Percentiles rank a stretch among this genome's conserved stretches.
Evolutionary conservation across 2,329 filamentous ascomycete genomes (phyloP).

Genomic region (Fusarium sp.): DNA sequence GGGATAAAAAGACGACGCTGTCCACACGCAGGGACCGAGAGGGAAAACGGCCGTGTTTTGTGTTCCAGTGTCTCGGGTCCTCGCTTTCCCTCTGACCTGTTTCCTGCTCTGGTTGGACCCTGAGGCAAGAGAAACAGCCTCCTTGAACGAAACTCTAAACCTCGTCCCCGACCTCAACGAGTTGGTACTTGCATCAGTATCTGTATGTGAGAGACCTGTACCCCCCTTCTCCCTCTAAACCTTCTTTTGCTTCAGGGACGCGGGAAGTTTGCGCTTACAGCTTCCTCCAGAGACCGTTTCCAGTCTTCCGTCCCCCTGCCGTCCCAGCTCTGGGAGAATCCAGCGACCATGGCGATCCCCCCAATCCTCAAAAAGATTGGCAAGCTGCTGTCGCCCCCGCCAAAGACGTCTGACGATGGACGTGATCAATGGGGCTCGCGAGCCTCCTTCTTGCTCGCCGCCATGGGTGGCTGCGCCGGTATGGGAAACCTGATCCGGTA

Average conservation of each 20-base stretch:
- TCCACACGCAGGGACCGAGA: conserved; percentile 15
- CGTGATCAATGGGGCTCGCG: conserved; percentile 71
- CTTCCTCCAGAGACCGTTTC: background rate
- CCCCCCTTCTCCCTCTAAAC: background rate
- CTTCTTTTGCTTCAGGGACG: conserved; percentile 3
- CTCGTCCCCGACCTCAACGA: background rate
- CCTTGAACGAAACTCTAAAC: conserved; percentile 12
- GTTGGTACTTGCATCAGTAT: background rate
- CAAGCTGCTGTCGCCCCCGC: conserved; percentile 55
- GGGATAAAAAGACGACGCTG: conserved; percentile 35
- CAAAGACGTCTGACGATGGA: conserved; percentile 57
- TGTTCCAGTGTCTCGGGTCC: conserved; percentile 4
- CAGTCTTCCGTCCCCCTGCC: background rate
- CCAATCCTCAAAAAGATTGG: conserved; percentile 51
- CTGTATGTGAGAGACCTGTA: conserved; percentile 5
- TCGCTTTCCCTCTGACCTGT: background rate
- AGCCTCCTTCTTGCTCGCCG: conserved; percentile 69
- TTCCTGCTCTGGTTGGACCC: background rate
- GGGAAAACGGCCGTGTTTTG: background rate
- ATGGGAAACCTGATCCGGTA: conserved; percentile 73
- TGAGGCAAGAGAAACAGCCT: background rate
- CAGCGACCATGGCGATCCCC: conserved; percentile 36
- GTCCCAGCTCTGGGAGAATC: background rate
- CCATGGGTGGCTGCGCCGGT: conserved; percentile 72
- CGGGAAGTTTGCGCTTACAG: conserved; percentile 6